Evolutionary conservation across 495 filamentous ascomycete genomes (phyloP).

Genomic region (Usnea hakonensis): DNA sequence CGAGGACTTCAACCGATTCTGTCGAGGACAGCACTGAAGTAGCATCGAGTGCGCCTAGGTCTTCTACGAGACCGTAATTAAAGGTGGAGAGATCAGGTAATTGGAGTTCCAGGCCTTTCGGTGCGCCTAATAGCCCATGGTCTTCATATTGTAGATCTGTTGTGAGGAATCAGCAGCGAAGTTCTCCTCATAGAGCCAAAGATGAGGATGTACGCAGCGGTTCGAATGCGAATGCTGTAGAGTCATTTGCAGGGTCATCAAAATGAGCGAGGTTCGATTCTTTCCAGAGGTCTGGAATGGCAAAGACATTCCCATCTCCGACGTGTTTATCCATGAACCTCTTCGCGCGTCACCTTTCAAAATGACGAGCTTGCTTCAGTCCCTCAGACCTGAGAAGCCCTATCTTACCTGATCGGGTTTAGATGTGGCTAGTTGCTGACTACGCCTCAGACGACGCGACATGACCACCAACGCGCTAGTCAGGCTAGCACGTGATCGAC

Average conservation of each 20-base stretch:
- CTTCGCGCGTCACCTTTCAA: background rate
- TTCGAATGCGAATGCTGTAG: slow-evolving; percentile 33
- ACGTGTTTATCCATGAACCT: slow-evolving; percentile 20
- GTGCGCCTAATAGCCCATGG: background rate
- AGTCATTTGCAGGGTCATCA: slow-evolving; percentile 33
- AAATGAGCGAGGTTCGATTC: slow-evolving; percentile 38
- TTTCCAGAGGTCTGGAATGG: slow-evolving; percentile 60
- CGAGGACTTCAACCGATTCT: slow-evolving; percentile 26
- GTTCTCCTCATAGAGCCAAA: background rate
- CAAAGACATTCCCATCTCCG: slow-evolving; percentile 56
- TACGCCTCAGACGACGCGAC: slow-evolving; percentile 2
- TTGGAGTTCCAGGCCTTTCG: slow-evolving; percentile 7
- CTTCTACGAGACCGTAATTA: slow-evolving; percentile 20
- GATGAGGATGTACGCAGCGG: slow-evolving; percentile 30
- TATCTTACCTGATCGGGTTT: background rate
- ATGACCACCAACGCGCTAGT: background rate
- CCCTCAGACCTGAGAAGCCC: too few relatives aligned
- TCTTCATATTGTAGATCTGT: background rate
- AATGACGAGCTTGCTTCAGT: too few relatives aligned
- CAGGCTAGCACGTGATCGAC: background rate
- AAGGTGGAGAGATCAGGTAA: slow-evolving; percentile 6
- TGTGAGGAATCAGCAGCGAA: background rate
- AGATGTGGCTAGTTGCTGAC: background rate
- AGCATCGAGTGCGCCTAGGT: slow-evolving; percentile 15
- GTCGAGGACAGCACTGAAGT: slow-evolving; percentile 10